Evolutionary conservation across 257 asterid species (phyloP), one percentile per base, ranked within the genome.

Genomic region (Nicotiana tomentosiformis): DNA sequence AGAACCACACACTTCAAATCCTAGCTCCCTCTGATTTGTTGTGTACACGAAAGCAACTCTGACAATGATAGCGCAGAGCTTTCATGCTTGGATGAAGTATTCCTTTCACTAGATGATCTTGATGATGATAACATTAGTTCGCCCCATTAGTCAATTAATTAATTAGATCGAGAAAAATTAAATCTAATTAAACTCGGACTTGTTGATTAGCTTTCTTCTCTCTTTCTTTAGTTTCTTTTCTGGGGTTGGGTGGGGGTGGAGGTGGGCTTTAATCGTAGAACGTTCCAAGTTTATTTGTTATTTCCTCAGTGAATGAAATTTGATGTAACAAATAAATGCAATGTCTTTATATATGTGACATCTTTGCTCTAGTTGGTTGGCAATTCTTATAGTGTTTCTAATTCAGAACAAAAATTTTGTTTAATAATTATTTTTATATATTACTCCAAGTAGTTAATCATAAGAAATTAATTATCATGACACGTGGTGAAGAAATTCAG

Each of bases 11-110:
- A 20, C 23, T 20, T 20, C 23, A 20, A 20, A 20, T 20, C 23
- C 23, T 20, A 20, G 0, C 23, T 20, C 23, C 23, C 23, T 20
- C 23, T 20, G 23, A 20, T 20, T 20, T 20, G 99, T 82, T 90
- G 97, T 80, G 98, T 95, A 84, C 88, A 90, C 77, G 97, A 95
- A 83, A 78, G 82, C 26, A 88, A 82, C 77, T 51, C 81, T 82
- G 89, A 86, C 32, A 83, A 83, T 3, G 97, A 89, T 67, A 92
- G 93, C 43, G 77, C 90, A 20, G 96, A 91, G 87, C 98, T 94
- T 56, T 94, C 98, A 12, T 92, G 97, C 88, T 82, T 94, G 93
- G 97, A 93, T 87, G 97, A 94, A 91, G 97, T 93, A 76, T 94
- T 91, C 85, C 84, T 94, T 77, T 93, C 98, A 11, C 82, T 94